Evolutionary conservation across 1,284 basidiomycete species (phyloP), one percentile per base, ranked within the genome.

Genomic region (Ustilago vetiveriae): DNA sequence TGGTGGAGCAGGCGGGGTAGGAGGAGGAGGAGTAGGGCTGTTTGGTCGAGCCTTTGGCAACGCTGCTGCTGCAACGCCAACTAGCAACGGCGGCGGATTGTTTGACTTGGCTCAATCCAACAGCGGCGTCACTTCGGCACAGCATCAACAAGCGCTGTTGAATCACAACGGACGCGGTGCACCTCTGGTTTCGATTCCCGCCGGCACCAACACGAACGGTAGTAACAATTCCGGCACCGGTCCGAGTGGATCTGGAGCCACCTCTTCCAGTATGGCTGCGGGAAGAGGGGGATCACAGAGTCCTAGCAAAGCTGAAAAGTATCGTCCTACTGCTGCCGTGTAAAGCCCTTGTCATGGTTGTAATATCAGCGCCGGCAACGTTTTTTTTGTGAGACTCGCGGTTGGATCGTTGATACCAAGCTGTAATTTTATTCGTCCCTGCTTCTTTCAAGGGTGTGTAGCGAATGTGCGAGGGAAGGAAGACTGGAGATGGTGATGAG

Each of bases 111-210:
- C 63, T 11, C 60, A 53, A 21, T 48, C 51, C 7, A 58, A 44
- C 21, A 52, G 50, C n/a, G 53, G 53, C 3, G 53, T 56, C 16
- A 57, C 53, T 7, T 48, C 52, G 46, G 54, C 67, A 5, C 67
- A 71, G 47, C 67, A 71, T 16, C 67, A 71, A 32, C 67, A 71
- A 27, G 62, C 67, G 7, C 19, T 56, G 19, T 22, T 65, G 39
- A 57, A 52, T n/a, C 62, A 71, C 42, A 71, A 71, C 19, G 67
- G 62, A 11, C 36, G 67, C 16, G 67, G 67, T 3, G 62, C 47
- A 30, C 67, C 67, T 19, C 50, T 71, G 4, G 54, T 71, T 16
- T 57, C 49, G n/a, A 43, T 54, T 3, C 35, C 50, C 10, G 42
- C 44, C 24, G 23, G 23, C 35, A n/a, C n/a, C 33, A 13, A n/a